Conservation (phyloP, 2,329 filamentous ascomycete species). For the Onygena corvina region DNA sequence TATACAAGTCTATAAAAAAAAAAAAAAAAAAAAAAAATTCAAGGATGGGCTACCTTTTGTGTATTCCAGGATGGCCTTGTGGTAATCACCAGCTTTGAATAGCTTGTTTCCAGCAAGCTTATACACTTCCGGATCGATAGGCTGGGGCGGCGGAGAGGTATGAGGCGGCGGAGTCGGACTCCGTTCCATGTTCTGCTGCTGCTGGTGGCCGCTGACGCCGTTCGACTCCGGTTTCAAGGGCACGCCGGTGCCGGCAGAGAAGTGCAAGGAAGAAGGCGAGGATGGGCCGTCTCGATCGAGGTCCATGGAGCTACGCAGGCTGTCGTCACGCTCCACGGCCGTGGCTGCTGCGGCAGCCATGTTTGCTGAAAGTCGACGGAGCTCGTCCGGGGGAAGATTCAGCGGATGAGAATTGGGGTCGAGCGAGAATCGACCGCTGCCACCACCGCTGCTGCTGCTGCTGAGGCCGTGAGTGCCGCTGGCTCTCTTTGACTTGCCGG, state of each 20-base stretch:
- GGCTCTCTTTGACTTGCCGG: not conserved
- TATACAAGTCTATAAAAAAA: constrained; percentile 13
- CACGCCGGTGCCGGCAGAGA: constrained; percentile 31
- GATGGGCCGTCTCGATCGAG: constrained; percentile 52
- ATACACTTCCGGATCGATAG: constrained; percentile 75
- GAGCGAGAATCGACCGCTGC: constrained; percentile 16
- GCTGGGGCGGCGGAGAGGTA: constrained; percentile 27
- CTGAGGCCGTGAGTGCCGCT: too few species aligned
- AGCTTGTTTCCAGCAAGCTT: constrained; percentile 91
- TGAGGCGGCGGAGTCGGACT: constrained; percentile 39
- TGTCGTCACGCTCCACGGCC: not conserved
- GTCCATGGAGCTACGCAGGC: constrained; percentile 55
- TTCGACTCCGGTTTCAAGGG: constrained; percentile 20
- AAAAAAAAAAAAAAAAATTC: constrained; percentile 8
- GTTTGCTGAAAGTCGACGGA: constrained; percentile 55
- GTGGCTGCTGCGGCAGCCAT: constrained; percentile 36
- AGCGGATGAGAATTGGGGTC: constrained; percentile 63
- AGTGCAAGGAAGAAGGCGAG: constrained; percentile 32
- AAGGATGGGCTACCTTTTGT: constrained; percentile 60
- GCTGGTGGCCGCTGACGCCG: constrained; percentile 20
- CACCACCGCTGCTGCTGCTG: not conserved
- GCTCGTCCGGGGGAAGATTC: constrained; percentile 80
- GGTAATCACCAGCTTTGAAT: constrained; percentile 89
- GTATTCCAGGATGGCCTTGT: constrained; percentile 80
- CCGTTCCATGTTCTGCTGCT: constrained; percentile 24